phyloP scores from a whole-genome alignment of 495 filamentous ascomycete genomes.

The Rostrohypoxylon terebratum region DNA sequence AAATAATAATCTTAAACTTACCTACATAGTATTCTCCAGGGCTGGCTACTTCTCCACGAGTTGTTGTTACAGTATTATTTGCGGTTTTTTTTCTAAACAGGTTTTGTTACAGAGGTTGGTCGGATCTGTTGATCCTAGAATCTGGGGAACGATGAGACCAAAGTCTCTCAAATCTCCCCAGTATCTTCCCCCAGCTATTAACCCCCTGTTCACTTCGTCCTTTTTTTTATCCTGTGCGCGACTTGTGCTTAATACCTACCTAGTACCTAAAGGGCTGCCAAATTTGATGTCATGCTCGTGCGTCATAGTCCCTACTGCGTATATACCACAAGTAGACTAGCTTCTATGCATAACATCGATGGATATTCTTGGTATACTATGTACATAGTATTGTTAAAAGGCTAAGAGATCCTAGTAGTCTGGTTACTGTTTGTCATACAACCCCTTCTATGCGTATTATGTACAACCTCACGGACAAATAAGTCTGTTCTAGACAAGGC shows the following conservation, averaged over 20 bases:
- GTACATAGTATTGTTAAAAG: neutral
- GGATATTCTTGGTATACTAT: conserved; percentile 19
- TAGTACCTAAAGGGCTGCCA: neutral
- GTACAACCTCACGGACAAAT: conserved; percentile 18
- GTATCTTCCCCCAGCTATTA: neutral
- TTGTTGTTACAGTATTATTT: conserved; percentile 8
- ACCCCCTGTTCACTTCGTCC: neutral
- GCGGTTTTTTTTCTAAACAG: neutral
- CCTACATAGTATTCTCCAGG: neutral
- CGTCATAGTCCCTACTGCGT: conserved; percentile 36
- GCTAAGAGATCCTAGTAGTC: conserved; percentile 3
- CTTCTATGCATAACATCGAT: conserved; percentile 12
- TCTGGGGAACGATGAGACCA: conserved; percentile 13
- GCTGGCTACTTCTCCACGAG: neutral
- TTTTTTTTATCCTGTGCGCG: neutral
- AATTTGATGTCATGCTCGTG: conserved; percentile 34
- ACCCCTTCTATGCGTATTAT: conserved; percentile 4
- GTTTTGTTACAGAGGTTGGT: conserved; percentile 4
- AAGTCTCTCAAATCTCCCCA: neutral
- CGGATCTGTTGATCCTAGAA: conserved; percentile 6
- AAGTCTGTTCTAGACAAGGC: conserved; percentile 35
- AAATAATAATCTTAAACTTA: conserved; percentile 4
- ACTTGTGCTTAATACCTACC: neutral
- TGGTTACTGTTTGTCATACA: conserved; percentile 18
- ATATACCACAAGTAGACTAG: conserved; percentile 14